Percentiles rank a stretch among this genome's conserved stretches.
Evolutionary conservation across 2,329 filamentous ascomycete species (phyloP).

Genomic region (Xylaria sp.): DNA sequence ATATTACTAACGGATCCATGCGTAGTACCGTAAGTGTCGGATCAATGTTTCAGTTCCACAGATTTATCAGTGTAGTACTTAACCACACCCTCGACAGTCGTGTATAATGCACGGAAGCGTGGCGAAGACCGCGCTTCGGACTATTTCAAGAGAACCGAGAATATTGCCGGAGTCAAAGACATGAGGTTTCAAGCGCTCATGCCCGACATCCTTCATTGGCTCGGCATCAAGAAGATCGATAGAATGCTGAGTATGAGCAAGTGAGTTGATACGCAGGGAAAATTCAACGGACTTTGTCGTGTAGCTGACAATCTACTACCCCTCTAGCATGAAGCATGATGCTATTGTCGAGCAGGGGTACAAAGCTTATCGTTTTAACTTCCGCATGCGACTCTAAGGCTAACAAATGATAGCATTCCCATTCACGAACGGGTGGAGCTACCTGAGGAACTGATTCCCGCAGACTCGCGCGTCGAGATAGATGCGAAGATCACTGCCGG

Average conservation of each 20-base stretch:
- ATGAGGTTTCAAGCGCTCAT: conserved; percentile 99
- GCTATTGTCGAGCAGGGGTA: conserved; percentile 85
- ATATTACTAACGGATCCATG: conserved; percentile 47
- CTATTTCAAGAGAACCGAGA: conserved; percentile 98
- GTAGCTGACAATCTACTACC: conserved; percentile 45
- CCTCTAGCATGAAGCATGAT: conserved; percentile 83
- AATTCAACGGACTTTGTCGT: conserved; percentile 30
- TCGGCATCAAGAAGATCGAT: conserved; percentile 98
- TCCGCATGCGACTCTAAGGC: conserved; percentile 33
- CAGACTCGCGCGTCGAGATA: conserved; percentile 96
- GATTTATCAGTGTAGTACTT: conserved; percentile 41
- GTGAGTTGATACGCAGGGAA: conserved; percentile 59
- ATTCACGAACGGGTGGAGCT: conserved; percentile 92
- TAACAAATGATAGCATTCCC: conserved; percentile 69
- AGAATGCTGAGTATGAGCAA: conserved; percentile 99
- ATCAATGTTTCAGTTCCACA: conserved; percentile 36
- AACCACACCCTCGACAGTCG: conserved; percentile 55
- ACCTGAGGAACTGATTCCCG: conserved; percentile 92
- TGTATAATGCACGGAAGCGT: conserved; percentile 84
- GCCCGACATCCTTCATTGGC: conserved; percentile 97
- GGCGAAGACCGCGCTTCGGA: conserved; percentile 84
- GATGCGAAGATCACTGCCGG: conserved; percentile 98
- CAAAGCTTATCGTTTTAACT: conserved; percentile 43
- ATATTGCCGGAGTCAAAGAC: conserved; percentile 94
- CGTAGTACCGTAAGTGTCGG: conserved; percentile 59